phyloP scores from a whole-genome alignment of 2,329 filamentous ascomycete genomes.

The Xylaria sp. region DNA sequence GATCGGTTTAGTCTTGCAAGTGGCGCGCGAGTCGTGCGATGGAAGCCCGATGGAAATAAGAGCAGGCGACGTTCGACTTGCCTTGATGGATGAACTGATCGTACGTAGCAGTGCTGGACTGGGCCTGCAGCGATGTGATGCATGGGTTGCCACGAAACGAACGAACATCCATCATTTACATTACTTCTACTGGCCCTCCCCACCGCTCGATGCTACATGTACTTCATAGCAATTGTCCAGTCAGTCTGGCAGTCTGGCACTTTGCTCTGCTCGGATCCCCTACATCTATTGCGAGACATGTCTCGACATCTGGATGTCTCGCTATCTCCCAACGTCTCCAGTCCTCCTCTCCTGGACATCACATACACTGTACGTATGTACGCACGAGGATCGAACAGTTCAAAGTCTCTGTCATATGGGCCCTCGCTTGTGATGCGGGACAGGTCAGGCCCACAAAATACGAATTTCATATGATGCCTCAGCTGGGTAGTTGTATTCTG shows the following conservation, averaged over 20 bases:
- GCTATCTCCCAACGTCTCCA: too few species aligned
- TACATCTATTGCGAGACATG: too few species aligned
- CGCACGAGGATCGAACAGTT: not conserved
- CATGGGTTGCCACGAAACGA: too few species aligned
- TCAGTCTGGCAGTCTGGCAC: too few species aligned
- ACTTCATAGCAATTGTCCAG: too few species aligned
- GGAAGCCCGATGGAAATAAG: slow-evolving; percentile 12
- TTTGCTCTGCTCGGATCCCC: too few species aligned
- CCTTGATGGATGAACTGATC: slow-evolving; percentile 19
- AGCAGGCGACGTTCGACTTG: not conserved
- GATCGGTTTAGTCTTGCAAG: slow-evolving; percentile 6
- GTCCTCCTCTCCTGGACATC: too few species aligned
- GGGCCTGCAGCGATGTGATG: not conserved
- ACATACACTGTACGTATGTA: too few species aligned
- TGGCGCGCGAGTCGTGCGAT: slow-evolving; percentile 25
- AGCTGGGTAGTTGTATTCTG: not conserved
- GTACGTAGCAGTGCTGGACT: too few species aligned
- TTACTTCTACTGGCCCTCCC: too few species aligned
- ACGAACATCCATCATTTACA: slow-evolving; percentile 22
- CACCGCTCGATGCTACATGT: too few species aligned
- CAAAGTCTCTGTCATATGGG: not conserved
- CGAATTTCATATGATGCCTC: not conserved
- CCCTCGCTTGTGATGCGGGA: not conserved
- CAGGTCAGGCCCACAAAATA: not conserved
- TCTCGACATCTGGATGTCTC: too few species aligned